Percentiles rank a stretch among this genome's conserved stretches.
Evolutionary conservation across 495 filamentous ascomycete genomes (phyloP).

Genomic region (Penicillium maclennaniae): DNA sequence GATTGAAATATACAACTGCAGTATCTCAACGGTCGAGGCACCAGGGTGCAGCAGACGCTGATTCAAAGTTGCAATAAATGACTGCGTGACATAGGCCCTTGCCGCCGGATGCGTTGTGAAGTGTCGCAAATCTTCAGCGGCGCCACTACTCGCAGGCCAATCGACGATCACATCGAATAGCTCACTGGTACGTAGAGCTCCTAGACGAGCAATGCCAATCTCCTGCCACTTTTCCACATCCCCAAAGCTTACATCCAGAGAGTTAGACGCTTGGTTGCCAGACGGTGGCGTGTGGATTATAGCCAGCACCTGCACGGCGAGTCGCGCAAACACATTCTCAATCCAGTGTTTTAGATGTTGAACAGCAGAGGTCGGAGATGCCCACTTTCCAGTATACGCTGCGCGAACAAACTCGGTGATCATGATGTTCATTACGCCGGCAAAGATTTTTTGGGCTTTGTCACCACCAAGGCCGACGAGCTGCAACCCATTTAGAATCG

Average conservation of each 20-base stretch:
- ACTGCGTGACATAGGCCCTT: slow-evolving; percentile 60
- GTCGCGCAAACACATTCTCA: slow-evolving; percentile 63
- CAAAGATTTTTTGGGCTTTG: slow-evolving; percentile 71
- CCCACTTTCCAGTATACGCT: slow-evolving; percentile 59
- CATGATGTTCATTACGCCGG: slow-evolving; percentile 65
- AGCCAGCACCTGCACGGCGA: slow-evolving; percentile 61
- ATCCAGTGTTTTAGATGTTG: slow-evolving; percentile 64
- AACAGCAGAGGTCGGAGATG: slow-evolving; percentile 50
- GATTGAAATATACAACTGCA: slow-evolving; percentile 86
- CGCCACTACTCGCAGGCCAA: slow-evolving; percentile 78
- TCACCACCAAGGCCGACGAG: slow-evolving; percentile 72
- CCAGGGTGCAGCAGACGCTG: slow-evolving; percentile 82
- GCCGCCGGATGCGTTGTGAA: slow-evolving; percentile 56
- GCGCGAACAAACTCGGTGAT: slow-evolving; percentile 62
- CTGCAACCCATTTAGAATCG: slow-evolving; percentile 58
- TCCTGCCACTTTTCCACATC: slow-evolving; percentile 78
- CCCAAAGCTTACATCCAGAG: slow-evolving; percentile 45
- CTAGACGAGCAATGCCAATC: slow-evolving; percentile 73
- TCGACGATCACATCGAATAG: slow-evolving; percentile 84
- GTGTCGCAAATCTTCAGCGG: slow-evolving; percentile 72
- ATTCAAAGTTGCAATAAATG: slow-evolving; percentile 64
- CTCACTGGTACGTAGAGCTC: slow-evolving; percentile 71
- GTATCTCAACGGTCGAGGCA: slow-evolving; percentile 81
- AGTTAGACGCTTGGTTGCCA: slow-evolving; percentile 14
- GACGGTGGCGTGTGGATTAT: slow-evolving; percentile 35